Evolutionary conservation across 108 stramenopile genomes (phyloP).

Genomic region (Pseudonitzschia multistriata): DNA sequence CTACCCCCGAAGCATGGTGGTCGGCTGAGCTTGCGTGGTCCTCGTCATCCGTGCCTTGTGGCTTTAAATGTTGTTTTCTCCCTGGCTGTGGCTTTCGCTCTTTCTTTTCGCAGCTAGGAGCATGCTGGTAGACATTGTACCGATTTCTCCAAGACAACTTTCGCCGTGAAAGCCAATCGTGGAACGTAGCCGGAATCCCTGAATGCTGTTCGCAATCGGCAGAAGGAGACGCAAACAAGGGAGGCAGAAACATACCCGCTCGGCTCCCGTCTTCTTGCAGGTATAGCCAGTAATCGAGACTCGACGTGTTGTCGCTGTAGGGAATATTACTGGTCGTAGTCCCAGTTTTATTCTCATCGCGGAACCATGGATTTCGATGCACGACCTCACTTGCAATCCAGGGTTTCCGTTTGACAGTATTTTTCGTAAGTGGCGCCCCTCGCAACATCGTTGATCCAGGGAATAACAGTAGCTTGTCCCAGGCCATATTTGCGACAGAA

Average conservation of each 20-base stretch:
- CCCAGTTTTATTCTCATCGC: neutral
- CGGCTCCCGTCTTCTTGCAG: conserved; percentile 48
- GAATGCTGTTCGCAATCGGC: neutral
- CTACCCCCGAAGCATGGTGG: conserved; percentile 19
- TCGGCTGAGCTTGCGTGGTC: neutral
- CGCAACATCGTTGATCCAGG: neutral
- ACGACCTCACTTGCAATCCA: neutral
- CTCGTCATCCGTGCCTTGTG: conserved; percentile 6
- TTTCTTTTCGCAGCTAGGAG: conserved; percentile 11
- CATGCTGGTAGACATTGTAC: conserved; percentile 40
- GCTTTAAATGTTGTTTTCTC: neutral
- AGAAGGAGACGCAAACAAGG: neutral
- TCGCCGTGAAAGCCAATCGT: conserved; percentile 45
- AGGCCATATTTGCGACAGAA: neutral
- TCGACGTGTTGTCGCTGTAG: conserved; percentile 41
- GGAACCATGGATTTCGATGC: conserved; percentile 28
- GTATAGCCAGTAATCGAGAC: conserved; percentile 14
- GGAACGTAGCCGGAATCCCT: conserved; percentile 14
- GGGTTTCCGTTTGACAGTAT: neutral
- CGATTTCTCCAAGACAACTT: conserved; percentile 50
- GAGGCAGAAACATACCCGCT: conserved; percentile 25
- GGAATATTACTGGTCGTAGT: conserved; percentile 18
- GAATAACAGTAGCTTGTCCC: conserved; percentile 9
- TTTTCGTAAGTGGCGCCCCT: neutral
- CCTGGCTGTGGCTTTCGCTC: neutral